A percentile compares a stretch with the other conserved stretches of the same genome.
phyloP scores from a whole-genome alignment of 1,284 basidiomycete species.

The Mycena citricolor region DNA sequence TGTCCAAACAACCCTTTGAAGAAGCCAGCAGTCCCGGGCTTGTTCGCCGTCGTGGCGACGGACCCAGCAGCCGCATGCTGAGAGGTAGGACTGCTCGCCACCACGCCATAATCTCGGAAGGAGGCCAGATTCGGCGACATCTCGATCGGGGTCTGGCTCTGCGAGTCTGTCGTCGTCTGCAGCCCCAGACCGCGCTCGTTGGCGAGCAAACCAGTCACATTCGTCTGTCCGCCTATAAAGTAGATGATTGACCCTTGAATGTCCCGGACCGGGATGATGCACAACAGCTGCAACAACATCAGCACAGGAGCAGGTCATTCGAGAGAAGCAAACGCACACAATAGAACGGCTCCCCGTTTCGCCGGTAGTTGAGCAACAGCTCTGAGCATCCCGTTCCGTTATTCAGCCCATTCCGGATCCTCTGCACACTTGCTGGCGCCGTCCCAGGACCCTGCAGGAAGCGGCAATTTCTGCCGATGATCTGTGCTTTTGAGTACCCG shows the following conservation, averaged over 20 bases:
- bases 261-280: constrained; percentile 22
- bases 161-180: neutral
- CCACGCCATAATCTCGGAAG: constrained; percentile 3
- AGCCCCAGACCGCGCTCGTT: constrained; percentile 11
- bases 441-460: constrained; percentile 22
- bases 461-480: constrained; percentile 21
- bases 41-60: neutral
- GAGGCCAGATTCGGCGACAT: constrained; percentile 19
- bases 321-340: constrained; percentile 11
- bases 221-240: constrained; percentile 22
- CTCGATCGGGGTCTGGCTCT: neutral
- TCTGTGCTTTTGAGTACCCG: constrained; percentile 16
- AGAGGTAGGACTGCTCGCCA: too few relatives aligned
- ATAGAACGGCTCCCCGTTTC: constrained; percentile 20
- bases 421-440: constrained; percentile 19
- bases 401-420: constrained; percentile 20
- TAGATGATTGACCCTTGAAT: constrained; percentile 17
- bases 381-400: constrained; percentile 21
- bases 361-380: constrained; percentile 21
- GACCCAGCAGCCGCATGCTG: constrained; percentile 17
- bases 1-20: constrained; percentile 4
- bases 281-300: constrained; percentile 13
- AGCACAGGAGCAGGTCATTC: too few relatives aligned
- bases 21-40: constrained; percentile 1
- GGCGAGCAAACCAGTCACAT: constrained; percentile 18